Evolutionary conservation across 371 early-diverging fungal species (phyloP), one percentile per base, ranked within the genome.

Genomic region (Haplosporangium sp.): DNA sequence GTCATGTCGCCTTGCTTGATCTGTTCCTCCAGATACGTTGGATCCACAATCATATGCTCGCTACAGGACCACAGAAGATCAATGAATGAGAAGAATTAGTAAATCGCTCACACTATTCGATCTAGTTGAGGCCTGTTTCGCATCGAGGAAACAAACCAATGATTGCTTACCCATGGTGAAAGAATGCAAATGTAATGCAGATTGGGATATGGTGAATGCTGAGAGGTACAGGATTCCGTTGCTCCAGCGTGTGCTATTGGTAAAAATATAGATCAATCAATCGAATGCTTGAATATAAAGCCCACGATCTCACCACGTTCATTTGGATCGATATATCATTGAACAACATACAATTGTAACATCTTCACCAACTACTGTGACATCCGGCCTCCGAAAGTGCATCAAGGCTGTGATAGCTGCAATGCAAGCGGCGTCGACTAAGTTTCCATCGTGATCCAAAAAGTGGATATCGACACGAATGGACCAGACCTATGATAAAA

Each of bases 181-280:
- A 95, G 72, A 96, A 94, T 3, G 91, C 95, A 85, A 98, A 97
- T 46, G 96, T 88, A 21, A 94, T 87, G 76, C 95, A 95, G 40
- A 98, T 90, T 29, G 99, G 98, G 64, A 95, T 92, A 85, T 98
- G 98, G 69, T 96, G 96, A 18, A 98, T 85, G 73, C 93, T 95
- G 43, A 99, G 84, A 16, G 98, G 96, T 23, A 98, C 96, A 5
- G 96, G 96, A 52, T 91, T 92, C 57, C 94, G 88, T 72, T 98
- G 95, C 62, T 93, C 92, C 6, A 89, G 68, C 37, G 93, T 80
- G 73, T 97, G 97, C 95, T 95, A 81, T 6, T 47, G 20, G 10
- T 38, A 14, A 29, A 23, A n/a, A 59, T 16, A 68, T 18, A 45
- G 20, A 45, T 21, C 23, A 62, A 47, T 7, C 21, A 20, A 55